phyloP scores from a whole-genome alignment of 2,329 filamentous ascomycete genomes.

The Triangularia setosa region DNA sequence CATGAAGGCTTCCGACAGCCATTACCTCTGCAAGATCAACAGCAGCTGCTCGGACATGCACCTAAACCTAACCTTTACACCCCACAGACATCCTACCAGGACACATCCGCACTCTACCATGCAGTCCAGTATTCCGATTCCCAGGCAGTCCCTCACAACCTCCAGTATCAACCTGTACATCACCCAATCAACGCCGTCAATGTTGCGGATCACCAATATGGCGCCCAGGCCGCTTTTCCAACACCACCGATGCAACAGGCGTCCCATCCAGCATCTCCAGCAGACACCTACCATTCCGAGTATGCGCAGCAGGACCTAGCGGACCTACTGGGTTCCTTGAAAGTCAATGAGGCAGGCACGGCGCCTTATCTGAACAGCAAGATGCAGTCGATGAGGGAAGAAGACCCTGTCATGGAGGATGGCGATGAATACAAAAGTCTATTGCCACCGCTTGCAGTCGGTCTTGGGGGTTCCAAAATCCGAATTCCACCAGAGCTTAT shows the following conservation, averaged over 20 bases:
- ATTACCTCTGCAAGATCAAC: slow-evolving; percentile 36
- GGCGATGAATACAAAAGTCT: slow-evolving; percentile 68
- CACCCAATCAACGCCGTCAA: slow-evolving; percentile 40
- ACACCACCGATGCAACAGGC: slow-evolving; percentile 48
- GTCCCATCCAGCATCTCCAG: slow-evolving; percentile 39
- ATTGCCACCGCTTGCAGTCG: slow-evolving; percentile 63
- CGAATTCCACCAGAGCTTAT: slow-evolving; percentile 90
- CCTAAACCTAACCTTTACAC: slow-evolving; percentile 47
- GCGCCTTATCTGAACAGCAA: slow-evolving; percentile 80
- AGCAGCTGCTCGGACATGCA: slow-evolving; percentile 38
- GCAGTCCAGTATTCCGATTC: slow-evolving; percentile 45
- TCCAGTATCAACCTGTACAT: slow-evolving; percentile 53
- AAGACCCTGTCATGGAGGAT: slow-evolving; percentile 64
- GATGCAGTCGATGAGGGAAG: slow-evolving; percentile 42
- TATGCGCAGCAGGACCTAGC: slow-evolving; percentile 69
- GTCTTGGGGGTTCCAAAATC: slow-evolving; percentile 68
- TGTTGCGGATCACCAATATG: slow-evolving; percentile 50
- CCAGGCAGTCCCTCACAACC: slow-evolving; percentile 41
- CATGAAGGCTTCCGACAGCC: slow-evolving; percentile 46
- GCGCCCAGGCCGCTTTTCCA: slow-evolving; percentile 48
- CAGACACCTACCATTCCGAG: slow-evolving; percentile 55
- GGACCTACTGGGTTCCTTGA: slow-evolving; percentile 79
- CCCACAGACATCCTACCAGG: slow-evolving; percentile 46
- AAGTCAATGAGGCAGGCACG: slow-evolving; percentile 84
- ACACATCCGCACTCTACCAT: slow-evolving; percentile 44